These are phyloP conservation scores for Diaporthe ampelina DNA, from an alignment of 2,329 filamentous ascomycete species.

Conservation along the genomic window DNA sequence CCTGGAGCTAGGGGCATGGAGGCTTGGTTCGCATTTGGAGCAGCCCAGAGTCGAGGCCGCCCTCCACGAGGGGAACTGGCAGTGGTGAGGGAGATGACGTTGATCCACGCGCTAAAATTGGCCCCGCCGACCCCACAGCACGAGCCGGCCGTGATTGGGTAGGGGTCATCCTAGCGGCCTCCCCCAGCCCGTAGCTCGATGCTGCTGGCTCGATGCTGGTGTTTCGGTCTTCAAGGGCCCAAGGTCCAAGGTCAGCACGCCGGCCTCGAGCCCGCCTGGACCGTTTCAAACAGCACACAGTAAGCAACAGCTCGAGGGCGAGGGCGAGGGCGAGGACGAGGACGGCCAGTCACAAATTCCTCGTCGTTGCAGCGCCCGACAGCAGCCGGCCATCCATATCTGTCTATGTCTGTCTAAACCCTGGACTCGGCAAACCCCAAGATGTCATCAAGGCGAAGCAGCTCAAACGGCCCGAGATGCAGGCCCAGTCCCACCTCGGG, in stretches of 20 bases:
- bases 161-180: constrained; percentile 14
- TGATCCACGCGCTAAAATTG: constrained; percentile 33
- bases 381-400: not conserved
- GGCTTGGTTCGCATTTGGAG: not conserved
- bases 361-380: not conserved
- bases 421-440: constrained; percentile 59
- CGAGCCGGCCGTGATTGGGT: constrained; percentile 21
- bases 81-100: constrained; percentile 33
- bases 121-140: constrained; percentile 15
- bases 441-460: constrained; percentile 60
- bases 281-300: constrained; percentile 5
- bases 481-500: constrained; percentile 56
- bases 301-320: not conserved
- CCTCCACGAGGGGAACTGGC: not conserved
- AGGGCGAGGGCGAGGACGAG: not conserved
- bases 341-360: no score
- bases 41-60: constrained; percentile 3
- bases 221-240: constrained; percentile 18
- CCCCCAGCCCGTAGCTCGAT: not conserved
- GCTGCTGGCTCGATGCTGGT: not conserved
- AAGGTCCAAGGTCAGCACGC: not conserved
- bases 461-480: constrained; percentile 57
- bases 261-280: not conserved
- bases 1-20: constrained; percentile 20
- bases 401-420: constrained; percentile 22